A percentile compares a stretch with the other conserved stretches of the same genome.
These are phyloP conservation scores for Chionographis japonica DNA, from an alignment of 106 monocot genomes.

Conservation along the genomic window DNA sequence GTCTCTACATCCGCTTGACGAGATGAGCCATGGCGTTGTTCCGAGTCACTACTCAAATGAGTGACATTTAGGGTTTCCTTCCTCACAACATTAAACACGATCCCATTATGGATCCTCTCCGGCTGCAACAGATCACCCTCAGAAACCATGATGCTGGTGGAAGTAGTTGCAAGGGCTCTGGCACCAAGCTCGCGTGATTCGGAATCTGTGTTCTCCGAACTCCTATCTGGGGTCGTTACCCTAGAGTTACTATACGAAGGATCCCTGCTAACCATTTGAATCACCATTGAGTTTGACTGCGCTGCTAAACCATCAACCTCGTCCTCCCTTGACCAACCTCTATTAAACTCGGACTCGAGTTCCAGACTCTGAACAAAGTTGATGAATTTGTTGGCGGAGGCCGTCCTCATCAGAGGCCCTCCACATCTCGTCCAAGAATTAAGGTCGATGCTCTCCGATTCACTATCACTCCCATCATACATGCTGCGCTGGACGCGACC, in stretches of 20 bases:
- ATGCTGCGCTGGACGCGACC: neutral
- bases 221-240: slow-evolving; percentile 21
- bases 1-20: slow-evolving; percentile 23
- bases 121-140: slow-evolving; percentile 73
- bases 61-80: slow-evolving; percentile 23
- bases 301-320: slow-evolving; percentile 5
- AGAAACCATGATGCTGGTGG: slow-evolving; percentile 54
- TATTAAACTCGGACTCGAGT: slow-evolving; percentile 27
- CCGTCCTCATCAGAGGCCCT: slow-evolving; percentile 69
- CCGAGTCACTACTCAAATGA: slow-evolving; percentile 3
- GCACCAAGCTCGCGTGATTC: slow-evolving; percentile 4
- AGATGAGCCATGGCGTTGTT: slow-evolving; percentile 4
- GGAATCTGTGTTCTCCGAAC: slow-evolving; percentile 22
- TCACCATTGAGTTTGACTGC: neutral
- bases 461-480: slow-evolving; percentile 65
- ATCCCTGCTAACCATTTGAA: slow-evolving; percentile 14
- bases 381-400: slow-evolving; percentile 57
- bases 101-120: slow-evolving; percentile 52
- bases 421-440: slow-evolving; percentile 63
- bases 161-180: slow-evolving; percentile 4
- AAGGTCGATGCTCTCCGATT: slow-evolving; percentile 47
- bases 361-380: slow-evolving; percentile 51
- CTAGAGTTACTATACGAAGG: slow-evolving; percentile 4
- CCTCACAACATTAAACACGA: slow-evolving; percentile 62
- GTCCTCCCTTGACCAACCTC: slow-evolving; percentile 15